A percentile compares a stretch with the other conserved stretches of the same genome.
These are phyloP conservation scores for Aotearoamyces nothofagi DNA, from an alignment of 2,329 filamentous ascomycete genomes.

Conservation along the genomic window DNA sequence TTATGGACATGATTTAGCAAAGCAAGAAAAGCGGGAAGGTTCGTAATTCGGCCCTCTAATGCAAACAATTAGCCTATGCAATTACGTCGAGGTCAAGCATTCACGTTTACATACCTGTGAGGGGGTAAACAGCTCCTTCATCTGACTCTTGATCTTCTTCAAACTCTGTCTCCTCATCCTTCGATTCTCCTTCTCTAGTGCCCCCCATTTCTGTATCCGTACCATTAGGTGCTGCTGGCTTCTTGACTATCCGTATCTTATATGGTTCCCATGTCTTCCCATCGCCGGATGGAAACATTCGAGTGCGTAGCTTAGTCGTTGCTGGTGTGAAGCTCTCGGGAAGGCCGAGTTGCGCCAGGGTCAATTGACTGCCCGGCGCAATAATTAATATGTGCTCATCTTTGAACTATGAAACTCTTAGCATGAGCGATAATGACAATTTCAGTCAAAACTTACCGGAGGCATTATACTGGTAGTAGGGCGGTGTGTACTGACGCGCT, in stretches of 20 bases:
- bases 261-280: constrained; percentile 69
- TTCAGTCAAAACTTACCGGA: constrained; percentile 19
- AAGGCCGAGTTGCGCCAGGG: constrained; percentile 19
- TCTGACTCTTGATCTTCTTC: constrained; percentile 81
- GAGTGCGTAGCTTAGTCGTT: constrained; percentile 71
- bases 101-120: constrained; percentile 48
- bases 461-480: constrained; percentile 33
- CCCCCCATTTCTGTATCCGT: constrained; percentile 19
- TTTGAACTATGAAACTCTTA: constrained; percentile 11
- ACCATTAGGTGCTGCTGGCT: constrained; percentile 12
- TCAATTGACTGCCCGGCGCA: constrained; percentile 25
- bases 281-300: constrained; percentile 78
- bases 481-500: constrained; percentile 26
- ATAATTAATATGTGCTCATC: constrained; percentile 24
- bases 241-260: constrained; percentile 50
- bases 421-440: too few relatives aligned
- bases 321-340: constrained; percentile 56
- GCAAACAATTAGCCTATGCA: too few relatives aligned
- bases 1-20: constrained; percentile 87
- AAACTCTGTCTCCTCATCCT: constrained; percentile 48
- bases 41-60: constrained; percentile 61
- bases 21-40: constrained; percentile 89
- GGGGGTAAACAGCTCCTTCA: constrained; percentile 81
- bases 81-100: too few relatives aligned
- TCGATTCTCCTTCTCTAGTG: constrained; percentile 12